phyloP scores from a whole-genome alignment of 805 yeast genomes.

The Starmerella floris region DNA sequence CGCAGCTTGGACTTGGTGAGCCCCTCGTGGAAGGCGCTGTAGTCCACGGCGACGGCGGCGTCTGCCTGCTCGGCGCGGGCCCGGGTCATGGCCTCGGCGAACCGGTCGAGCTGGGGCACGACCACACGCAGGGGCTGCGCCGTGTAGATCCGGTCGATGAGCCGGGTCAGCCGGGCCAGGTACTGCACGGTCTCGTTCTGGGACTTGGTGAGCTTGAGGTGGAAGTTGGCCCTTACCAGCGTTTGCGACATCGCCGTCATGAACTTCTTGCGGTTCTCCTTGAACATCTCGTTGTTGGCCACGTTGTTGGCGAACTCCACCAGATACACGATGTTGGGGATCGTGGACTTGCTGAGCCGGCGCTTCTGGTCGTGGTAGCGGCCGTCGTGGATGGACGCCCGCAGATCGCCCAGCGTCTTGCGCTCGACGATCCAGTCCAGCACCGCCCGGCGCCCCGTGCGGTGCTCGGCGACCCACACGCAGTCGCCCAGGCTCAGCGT shows the following conservation, averaged over 20 bases:
- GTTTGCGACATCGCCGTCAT: constrained; percentile 65
- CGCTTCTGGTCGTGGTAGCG: constrained; percentile 77
- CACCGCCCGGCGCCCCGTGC: constrained; percentile 49
- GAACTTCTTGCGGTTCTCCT: constrained; percentile 39
- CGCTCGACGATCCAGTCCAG: constrained; percentile 80
- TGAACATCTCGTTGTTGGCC: constrained; percentile 18
- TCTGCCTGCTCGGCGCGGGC: constrained; percentile 26
- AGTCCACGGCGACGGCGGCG: constrained; percentile 23
- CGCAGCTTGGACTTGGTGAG: constrained; percentile 56
- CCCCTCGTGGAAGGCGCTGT: constrained; percentile 47
- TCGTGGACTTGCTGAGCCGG: constrained; percentile 56
- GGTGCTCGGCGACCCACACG: constrained; percentile 72
- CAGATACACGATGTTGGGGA: constrained; percentile 56
- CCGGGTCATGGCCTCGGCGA: constrained; percentile 33
- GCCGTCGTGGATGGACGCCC: constrained; percentile 71
- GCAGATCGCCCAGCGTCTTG: constrained; percentile 77
- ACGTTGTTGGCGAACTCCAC: constrained; percentile 45
- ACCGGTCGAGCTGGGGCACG: constrained; percentile 41
- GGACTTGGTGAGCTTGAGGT: constrained; percentile 51
- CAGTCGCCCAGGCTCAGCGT: constrained; percentile 76
- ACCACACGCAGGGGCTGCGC: constrained; percentile 28
- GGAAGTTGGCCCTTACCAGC: constrained; percentile 51
- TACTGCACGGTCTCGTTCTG: constrained; percentile 63
- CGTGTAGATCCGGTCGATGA: constrained; percentile 32
- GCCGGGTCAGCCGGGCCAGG: constrained; percentile 37